These are phyloP conservation scores for Termitomyces sp. DNA, from an alignment of 768 basidiomycete species.

Conservation along the genomic window DNA sequence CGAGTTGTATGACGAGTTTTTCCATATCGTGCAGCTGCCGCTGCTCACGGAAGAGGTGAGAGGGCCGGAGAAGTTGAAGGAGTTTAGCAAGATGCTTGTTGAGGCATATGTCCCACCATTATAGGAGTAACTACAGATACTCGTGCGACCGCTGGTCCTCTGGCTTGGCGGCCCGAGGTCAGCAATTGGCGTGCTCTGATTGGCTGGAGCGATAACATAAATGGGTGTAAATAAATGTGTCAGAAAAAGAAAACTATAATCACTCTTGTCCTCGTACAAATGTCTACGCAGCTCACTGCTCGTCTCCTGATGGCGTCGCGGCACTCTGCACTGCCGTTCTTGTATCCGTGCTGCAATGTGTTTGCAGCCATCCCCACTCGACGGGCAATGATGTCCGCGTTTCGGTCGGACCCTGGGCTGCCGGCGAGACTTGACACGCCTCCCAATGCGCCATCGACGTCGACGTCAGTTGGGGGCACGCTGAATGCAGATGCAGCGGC, in stretches of 20 bases:
- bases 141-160: too few relatives aligned
- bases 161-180: too few relatives aligned
- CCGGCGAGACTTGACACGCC: not conserved
- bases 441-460: not conserved
- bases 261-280: conserved; percentile 1
- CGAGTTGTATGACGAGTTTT: conserved; percentile 96
- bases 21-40: conserved; percentile 93
- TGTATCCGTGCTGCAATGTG: conserved; percentile 25
- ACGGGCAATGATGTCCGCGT: conserved; percentile 66
- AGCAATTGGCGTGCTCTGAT: conserved; percentile 9
- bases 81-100: conserved; percentile 91
- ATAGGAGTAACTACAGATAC: too few relatives aligned
- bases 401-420: conserved; percentile 28
- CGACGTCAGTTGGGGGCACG: conserved; percentile 25
- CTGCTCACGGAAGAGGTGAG: conserved; percentile 95
- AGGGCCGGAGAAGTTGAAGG: conserved; percentile 88
- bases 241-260: conserved; percentile 3
- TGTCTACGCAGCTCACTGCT: conserved; percentile 24
- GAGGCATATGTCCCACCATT: conserved; percentile 65
- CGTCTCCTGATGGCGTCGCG: conserved; percentile 26
- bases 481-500: conserved; percentile 58
- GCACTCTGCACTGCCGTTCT: conserved; percentile 25
- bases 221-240: conserved; percentile 13
- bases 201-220: conserved; percentile 8
- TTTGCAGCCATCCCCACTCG: conserved; percentile 34